Conservation (phyloP, 2,329 filamentous ascomycete genomes). For the Alternaria sp. region DNA sequence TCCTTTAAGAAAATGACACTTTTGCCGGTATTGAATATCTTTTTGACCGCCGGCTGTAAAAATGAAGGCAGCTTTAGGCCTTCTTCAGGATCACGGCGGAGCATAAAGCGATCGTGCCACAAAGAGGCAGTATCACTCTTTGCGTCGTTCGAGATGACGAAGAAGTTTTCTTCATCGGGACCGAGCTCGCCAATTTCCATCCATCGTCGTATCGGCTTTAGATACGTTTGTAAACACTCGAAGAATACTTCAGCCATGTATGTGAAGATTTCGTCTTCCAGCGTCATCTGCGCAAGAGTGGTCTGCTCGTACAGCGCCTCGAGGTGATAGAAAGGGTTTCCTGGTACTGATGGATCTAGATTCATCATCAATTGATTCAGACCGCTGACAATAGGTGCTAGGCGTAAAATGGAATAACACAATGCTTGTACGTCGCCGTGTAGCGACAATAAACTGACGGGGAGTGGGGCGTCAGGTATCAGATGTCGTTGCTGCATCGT, state of each 20-base stretch:
- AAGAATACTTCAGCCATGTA: constrained; percentile 77
- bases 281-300: constrained; percentile 73
- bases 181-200: constrained; percentile 80
- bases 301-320: constrained; percentile 79
- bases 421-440: constrained; percentile 64
- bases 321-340: constrained; percentile 72
- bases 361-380: constrained; percentile 43
- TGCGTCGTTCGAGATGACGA: constrained; percentile 69
- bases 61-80: constrained; percentile 76
- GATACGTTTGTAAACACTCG: constrained; percentile 81
- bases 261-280: constrained; percentile 67
- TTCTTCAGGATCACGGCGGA: constrained; percentile 69
- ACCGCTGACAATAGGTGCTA: constrained; percentile 66
- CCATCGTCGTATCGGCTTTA: constrained; percentile 82
- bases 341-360: constrained; percentile 56
- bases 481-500: constrained; percentile 68
- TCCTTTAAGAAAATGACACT: constrained; percentile 84
- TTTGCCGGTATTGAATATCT: constrained; percentile 88
- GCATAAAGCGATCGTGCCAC: constrained; percentile 78
- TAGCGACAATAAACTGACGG: constrained; percentile 73
- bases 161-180: constrained; percentile 74
- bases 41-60: constrained; percentile 71
- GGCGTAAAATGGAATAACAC: constrained; percentile 64
- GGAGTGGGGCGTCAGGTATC: constrained; percentile 59
- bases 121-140: constrained; percentile 69